Base-by-base conservation (phyloP, 2,329 filamentous ascomycete species). In the Talaromyces sp. region DNA sequence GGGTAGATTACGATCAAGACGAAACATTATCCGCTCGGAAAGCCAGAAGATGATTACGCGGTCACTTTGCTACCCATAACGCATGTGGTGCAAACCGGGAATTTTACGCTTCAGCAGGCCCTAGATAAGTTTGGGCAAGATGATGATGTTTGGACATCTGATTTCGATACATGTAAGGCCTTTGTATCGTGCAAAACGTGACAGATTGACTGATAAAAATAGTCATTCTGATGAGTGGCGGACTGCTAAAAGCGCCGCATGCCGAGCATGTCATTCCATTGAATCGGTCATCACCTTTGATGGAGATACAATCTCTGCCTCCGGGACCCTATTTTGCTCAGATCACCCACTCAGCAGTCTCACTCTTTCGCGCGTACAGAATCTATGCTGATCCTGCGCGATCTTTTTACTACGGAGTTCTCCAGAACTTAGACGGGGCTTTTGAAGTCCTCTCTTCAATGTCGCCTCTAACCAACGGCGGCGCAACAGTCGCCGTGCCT, bases 381-480 rank as follows among this genome's bases (percentile, higher is more conserved):
- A 23, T 58, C 21, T 58, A 58, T 58, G 23, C 37, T 31, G 56
- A 58, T 28, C 37, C 37, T 16, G 37, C 37, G 14, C 56, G 56
- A 9, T 39, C 37, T 8, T 46, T 58, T n/a, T 44, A 31, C 25
- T 42, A 42, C n/a, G 56, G 56, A 40, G 39, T 40, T 16, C 5
- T 40, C 5, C 39, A 40, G 8, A 40, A 40, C 6, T n/a, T n/a
- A 14, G 16, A 40, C 7, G 16, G 16, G 16, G 8, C 16, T 40
- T 40, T 40, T 7, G 3, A 40, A 40, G 35, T 40, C 14, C 39
- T 40, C 39, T 40, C 16, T 5, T 40, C 16, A 40, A 40, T n/a
- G 16, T 40, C 39, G 5, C 14, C 39, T 40, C 16, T 40, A 7
- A 40, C 16, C 16, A n/a, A 40, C 2, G 39, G 16, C 39, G 16